Evolutionary conservation across 2,329 filamentous ascomycete species (phyloP), one percentile per base, ranked within the genome.

Genomic region (Colletotrichum cereale): DNA sequence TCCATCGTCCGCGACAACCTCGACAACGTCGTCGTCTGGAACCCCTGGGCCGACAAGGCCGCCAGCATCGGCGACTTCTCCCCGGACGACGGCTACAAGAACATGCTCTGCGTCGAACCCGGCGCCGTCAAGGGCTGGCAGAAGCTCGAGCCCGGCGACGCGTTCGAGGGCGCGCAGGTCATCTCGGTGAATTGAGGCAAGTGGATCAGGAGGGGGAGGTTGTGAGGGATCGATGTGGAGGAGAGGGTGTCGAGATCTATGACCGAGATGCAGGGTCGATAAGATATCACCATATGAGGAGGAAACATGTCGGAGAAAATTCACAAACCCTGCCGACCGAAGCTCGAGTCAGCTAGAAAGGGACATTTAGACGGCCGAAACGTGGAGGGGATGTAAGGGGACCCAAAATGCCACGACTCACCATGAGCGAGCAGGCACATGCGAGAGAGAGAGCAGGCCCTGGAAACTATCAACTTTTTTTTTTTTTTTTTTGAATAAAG

Each of bases 71-170:
- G 86, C 63, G 96, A 99, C 82, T 98, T 98, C 80, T 89, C 88
- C 70, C 96, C 96, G 61, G 93, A 97, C 79, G 93, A 95, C 65
- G 96, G 93, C 47, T 98, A 92, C 86, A 94, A 94, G 86, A 90
- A 94, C 71, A 98, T 98, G 94, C 85, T 99, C 53, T 98, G 96
- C 79, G 89, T 98, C 62, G 96, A 99, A 86, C 93, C 96, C 2
- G 96, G 96, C 16, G 88, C 91, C 12, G 96, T 98, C 24, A 87
- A 89, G 75, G 89, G 87, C 7, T 98, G 94, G 93, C 91, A 92
- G 83, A 93, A 90, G 76, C 85, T 98, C 75, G 96, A 98, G 80
- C 90, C 91, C 56, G 94, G 94, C 2, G 90, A 92, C 75, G 86
- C 88, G 2, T 90, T 89, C 77, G 87, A 91, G 80, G 90, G 89